Evolutionary conservation across 257 asterid species (phyloP).

Genomic region (Nicotiana paniculata): DNA sequence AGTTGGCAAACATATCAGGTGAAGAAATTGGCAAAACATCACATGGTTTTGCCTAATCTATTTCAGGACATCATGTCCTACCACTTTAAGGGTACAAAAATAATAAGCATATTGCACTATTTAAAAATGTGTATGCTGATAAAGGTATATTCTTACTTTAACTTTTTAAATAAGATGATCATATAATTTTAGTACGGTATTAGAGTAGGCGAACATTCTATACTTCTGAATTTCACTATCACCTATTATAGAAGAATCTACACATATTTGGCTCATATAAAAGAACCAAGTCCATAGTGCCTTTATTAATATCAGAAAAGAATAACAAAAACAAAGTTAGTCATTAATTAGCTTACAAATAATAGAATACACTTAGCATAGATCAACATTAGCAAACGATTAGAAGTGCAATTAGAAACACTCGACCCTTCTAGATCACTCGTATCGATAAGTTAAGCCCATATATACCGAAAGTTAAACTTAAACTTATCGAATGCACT

Average conservation of each 20-base stretch:
- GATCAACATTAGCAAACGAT: too few relatives aligned
- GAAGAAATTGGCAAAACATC: constrained; percentile 38
- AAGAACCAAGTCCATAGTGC: neutral
- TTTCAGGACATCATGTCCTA: constrained; percentile 55
- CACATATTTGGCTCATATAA: neutral
- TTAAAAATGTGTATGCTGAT: neutral
- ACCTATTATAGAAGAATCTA: too few relatives aligned
- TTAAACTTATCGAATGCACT: too few relatives aligned
- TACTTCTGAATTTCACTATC: too few relatives aligned
- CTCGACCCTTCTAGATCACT: too few relatives aligned
- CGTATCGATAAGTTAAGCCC: too few relatives aligned
- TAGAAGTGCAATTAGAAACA: too few relatives aligned
- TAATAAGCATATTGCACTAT: constrained; percentile 7
- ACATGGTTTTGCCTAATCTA: constrained; percentile 70
- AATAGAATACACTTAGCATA: too few relatives aligned
- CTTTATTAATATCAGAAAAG: too few relatives aligned
- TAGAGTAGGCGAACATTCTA: neutral
- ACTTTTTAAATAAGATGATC: neutral
- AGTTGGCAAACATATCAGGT: constrained; percentile 37
- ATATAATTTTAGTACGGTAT: neutral
- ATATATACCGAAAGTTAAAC: too few relatives aligned
- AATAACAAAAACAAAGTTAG: too few relatives aligned
- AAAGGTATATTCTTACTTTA: neutral
- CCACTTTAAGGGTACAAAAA: constrained; percentile 32
- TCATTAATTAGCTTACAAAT: too few relatives aligned